Conservation (phyloP, 2,329 filamentous ascomycete genomes). For the Aotearoamyces nothofagi region DNA sequence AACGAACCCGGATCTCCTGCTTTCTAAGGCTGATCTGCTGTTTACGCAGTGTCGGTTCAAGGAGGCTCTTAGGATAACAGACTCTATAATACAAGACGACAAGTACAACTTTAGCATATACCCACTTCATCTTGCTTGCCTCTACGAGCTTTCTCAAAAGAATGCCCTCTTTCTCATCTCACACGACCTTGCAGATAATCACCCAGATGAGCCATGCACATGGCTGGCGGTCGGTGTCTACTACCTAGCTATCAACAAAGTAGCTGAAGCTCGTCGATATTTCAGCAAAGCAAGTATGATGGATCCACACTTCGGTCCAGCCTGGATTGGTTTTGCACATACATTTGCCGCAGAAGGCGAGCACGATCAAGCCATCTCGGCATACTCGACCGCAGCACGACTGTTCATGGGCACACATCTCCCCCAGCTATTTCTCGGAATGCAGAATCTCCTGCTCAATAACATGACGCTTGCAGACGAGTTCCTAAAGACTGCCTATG, state of each 20-base stretch:
- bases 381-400: slow-evolving; percentile 87
- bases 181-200: slow-evolving; percentile 82
- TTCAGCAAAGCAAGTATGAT: slow-evolving; percentile 97
- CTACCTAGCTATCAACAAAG: slow-evolving; percentile 77
- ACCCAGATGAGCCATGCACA: slow-evolving; percentile 79
- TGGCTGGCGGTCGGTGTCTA: slow-evolving; percentile 94
- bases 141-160: slow-evolving; percentile 75
- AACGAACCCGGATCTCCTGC: slow-evolving; percentile 75
- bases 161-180: slow-evolving; percentile 84
- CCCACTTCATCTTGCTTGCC: slow-evolving; percentile 78
- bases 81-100: slow-evolving; percentile 65
- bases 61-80: slow-evolving; percentile 73
- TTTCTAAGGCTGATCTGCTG: slow-evolving; percentile 78
- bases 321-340: slow-evolving; percentile 98
- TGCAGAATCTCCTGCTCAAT: slow-evolving; percentile 95
- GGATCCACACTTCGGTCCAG: slow-evolving; percentile 92
- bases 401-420: slow-evolving; percentile 95
- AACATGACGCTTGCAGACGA: slow-evolving; percentile 90
- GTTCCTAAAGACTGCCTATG: slow-evolving; percentile 81
- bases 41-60: slow-evolving; percentile 92
- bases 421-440: slow-evolving; percentile 88
- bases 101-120: slow-evolving; percentile 83
- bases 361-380: slow-evolving; percentile 94
- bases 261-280: slow-evolving; percentile 85
- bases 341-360: slow-evolving; percentile 96